Percentiles rank a stretch among this genome's conserved stretches.
Evolutionary conservation across 2,329 filamentous ascomycete species (phyloP).

Genomic region (Metarhizium humberi): DNA sequence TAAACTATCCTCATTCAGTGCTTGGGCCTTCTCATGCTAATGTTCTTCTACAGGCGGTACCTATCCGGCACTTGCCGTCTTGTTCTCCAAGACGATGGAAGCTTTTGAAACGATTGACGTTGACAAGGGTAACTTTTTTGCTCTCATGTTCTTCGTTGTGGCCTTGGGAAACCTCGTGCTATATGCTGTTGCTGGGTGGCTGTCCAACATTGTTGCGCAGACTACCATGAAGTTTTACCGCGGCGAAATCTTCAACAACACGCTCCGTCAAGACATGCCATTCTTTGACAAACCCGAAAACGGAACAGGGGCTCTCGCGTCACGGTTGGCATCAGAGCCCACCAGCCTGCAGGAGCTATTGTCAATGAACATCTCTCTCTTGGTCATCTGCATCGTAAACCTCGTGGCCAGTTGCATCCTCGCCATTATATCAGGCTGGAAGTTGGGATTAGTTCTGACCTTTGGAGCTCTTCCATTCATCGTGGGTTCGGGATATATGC

Average conservation of each 20-base stretch:
- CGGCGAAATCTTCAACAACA: constrained; percentile 36
- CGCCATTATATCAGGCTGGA: constrained; percentile 38
- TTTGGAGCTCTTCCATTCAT: constrained; percentile 37
- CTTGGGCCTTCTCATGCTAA: background rate
- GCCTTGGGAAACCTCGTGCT: constrained; percentile 35
- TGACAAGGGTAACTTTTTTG: constrained; percentile 38
- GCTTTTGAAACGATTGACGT: constrained; percentile 17
- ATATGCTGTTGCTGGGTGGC: constrained; percentile 30
- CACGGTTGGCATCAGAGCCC: constrained; percentile 27
- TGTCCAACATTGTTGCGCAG: constrained; percentile 27
- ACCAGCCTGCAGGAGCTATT: constrained; percentile 41
- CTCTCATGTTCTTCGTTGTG: constrained; percentile 47
- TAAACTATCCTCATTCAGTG: constrained; percentile 4
- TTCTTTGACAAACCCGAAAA: constrained; percentile 32
- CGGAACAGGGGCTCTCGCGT: constrained; percentile 28
- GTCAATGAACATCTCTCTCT: constrained; percentile 36
- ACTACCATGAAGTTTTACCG: constrained; percentile 25
- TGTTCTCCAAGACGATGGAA: constrained; percentile 30
- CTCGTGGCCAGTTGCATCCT: constrained; percentile 35
- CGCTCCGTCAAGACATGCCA: constrained; percentile 44
- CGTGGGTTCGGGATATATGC: constrained; percentile 33
- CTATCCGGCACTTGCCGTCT: constrained; percentile 30
- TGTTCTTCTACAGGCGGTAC: constrained; percentile 20
- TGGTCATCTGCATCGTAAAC: constrained; percentile 37
- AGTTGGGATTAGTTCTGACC: constrained; percentile 37